These are phyloP conservation scores for Lasiosphaeria ovina DNA, from an alignment of 495 filamentous ascomycete genomes.

Conservation along the genomic window DNA sequence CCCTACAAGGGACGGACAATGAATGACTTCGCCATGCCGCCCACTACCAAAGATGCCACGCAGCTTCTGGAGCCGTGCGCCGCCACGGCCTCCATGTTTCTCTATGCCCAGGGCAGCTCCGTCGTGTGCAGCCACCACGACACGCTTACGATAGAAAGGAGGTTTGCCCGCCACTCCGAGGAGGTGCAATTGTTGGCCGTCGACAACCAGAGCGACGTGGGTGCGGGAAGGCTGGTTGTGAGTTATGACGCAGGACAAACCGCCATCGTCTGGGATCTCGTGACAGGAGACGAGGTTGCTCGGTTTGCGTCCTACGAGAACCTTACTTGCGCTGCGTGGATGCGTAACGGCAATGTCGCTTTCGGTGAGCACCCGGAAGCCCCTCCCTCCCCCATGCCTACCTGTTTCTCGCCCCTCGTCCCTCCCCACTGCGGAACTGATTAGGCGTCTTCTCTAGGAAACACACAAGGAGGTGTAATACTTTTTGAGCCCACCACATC, in stretches of 20 bases:
- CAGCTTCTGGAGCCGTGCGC: conserved; percentile 78
- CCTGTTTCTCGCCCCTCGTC: neutral
- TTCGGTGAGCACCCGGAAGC: conserved; percentile 64
- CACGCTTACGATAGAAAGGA: conserved; percentile 81
- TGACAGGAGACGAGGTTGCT: conserved; percentile 87
- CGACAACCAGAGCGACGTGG: conserved; percentile 88
- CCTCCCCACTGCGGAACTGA: conserved; percentile 14
- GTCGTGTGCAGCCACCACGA: conserved; percentile 88
- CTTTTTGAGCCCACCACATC: conserved; percentile 91
- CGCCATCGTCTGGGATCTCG: conserved; percentile 94
- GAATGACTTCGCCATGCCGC: conserved; percentile 49
- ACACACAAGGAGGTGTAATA: conserved; percentile 87
- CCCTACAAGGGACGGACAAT: conserved; percentile 44
- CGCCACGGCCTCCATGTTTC: conserved; percentile 80
- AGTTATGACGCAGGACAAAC: conserved; percentile 91
- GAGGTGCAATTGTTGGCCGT: conserved; percentile 79
- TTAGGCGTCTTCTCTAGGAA: conserved; percentile 54
- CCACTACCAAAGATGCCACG: conserved; percentile 45
- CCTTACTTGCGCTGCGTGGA: conserved; percentile 84
- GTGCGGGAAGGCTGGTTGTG: conserved; percentile 80
- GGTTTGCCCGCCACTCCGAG: conserved; percentile 81
- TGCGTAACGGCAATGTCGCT: conserved; percentile 95
- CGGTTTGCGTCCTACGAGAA: conserved; percentile 88
- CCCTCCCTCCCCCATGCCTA: conserved; percentile 20
- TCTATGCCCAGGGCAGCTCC: conserved; percentile 76